phyloP scores from a whole-genome alignment of 176 grass and related monocot species.

The Phoenix dactylifera region DNA sequence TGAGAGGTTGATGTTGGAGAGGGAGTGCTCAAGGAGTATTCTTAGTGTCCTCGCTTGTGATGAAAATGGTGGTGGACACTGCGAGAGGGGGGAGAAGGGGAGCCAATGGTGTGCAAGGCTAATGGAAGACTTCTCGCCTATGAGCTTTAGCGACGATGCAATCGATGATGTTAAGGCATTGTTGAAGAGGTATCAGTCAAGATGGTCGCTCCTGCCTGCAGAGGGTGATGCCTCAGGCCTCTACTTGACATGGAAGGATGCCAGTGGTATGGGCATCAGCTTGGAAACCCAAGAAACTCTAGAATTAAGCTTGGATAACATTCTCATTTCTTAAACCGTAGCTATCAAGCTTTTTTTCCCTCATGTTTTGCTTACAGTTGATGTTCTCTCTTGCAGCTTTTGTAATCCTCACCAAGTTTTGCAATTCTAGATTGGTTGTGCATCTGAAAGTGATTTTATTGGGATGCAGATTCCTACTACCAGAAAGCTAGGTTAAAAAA shows the following conservation, averaged over 20 bases:
- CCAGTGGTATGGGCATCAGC: slow-evolving; percentile 15
- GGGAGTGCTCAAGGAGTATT: slow-evolving; percentile 10
- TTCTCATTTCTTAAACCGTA: too few species aligned
- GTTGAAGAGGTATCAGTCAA: slow-evolving; percentile 2
- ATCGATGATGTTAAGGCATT: slow-evolving; percentile 9
- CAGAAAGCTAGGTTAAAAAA: too few species aligned
- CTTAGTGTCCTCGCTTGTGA: slow-evolving; percentile 5
- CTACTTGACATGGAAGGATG: slow-evolving; percentile 19
- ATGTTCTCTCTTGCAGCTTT: too few species aligned
- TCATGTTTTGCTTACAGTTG: too few species aligned
- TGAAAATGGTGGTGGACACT: not conserved
- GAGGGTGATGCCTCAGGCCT: not conserved
- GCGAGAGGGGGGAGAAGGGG: slow-evolving; percentile 20
- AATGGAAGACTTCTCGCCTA: not conserved
- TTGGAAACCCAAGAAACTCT: slow-evolving; percentile 13
- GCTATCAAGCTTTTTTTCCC: too few species aligned
- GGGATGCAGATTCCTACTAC: too few species aligned
- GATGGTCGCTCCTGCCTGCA: slow-evolving; percentile 8
- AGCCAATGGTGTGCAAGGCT: slow-evolving; percentile 14
- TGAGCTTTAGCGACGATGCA: slow-evolving; percentile 6
- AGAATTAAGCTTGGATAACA: not conserved
- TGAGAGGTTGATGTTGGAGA: slow-evolving; percentile 14
- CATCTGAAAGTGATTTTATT: too few species aligned
- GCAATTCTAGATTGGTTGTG: too few species aligned
- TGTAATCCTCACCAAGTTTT: too few species aligned